Conservation (phyloP, 139 green algal species). For the Chlorella sp. region DNA sequence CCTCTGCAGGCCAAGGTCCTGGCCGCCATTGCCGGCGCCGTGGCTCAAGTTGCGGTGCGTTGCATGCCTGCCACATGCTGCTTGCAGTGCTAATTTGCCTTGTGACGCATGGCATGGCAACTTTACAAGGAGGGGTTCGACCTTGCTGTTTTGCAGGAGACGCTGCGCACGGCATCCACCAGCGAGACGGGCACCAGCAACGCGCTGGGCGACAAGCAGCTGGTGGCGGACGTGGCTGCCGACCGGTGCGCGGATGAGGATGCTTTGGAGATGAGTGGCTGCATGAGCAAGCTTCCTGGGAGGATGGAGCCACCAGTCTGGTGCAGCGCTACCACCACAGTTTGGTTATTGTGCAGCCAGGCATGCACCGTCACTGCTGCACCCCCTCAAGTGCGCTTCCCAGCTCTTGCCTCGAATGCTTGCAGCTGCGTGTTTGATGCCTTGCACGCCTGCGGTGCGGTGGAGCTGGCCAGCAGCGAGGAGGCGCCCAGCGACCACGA, state of each 20-base stretch:
- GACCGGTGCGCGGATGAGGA: slow-evolving; percentile 49
- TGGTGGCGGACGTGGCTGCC: slow-evolving; percentile 76
- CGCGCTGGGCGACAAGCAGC: slow-evolving; percentile 71
- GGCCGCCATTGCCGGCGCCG: not conserved
- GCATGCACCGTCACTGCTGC: too few species aligned
- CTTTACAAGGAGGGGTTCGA: too few species aligned
- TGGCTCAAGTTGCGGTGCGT: slow-evolving; percentile 23
- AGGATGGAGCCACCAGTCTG: too few species aligned
- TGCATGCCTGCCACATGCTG: too few species aligned
- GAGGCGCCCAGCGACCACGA: slow-evolving; percentile 68
- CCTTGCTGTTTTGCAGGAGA: not conserved
- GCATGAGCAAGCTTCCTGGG: too few species aligned
- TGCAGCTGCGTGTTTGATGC: slow-evolving; percentile 58
- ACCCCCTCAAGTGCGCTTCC: too few species aligned
- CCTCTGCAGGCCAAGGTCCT: slow-evolving; percentile 16
- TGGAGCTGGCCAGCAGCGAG: slow-evolving; percentile 78
- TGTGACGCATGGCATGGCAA: too few species aligned
- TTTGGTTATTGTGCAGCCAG: too few species aligned
- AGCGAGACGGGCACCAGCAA: slow-evolving; percentile 55
- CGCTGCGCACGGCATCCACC: slow-evolving; percentile 8
- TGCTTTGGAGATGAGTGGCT: too few species aligned
- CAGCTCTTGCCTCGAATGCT: too few species aligned
- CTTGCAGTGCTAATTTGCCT: too few species aligned
- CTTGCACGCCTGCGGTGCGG: slow-evolving; percentile 61
- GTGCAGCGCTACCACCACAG: too few species aligned